phyloP scores from a whole-genome alignment of 371 early-diverging fungal genomes.

The Actinomortierella ambigua region DNA sequence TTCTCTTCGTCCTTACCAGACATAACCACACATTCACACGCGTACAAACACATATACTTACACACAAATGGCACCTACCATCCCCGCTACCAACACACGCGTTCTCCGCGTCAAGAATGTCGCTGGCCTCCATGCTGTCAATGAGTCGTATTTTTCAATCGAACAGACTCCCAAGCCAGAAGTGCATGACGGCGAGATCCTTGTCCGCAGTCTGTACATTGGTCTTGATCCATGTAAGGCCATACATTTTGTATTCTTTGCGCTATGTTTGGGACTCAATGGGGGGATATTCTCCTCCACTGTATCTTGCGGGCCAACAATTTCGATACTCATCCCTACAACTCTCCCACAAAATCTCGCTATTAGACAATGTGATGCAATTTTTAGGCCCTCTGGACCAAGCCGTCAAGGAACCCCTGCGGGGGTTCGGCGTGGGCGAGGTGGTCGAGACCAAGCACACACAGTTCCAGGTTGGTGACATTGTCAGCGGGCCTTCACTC shows the following conservation, averaged over 20 bases:
- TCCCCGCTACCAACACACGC: constrained; percentile 15
- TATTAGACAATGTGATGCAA: constrained; percentile 50
- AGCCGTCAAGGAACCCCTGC: constrained; percentile 57
- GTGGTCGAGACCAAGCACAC: constrained; percentile 62
- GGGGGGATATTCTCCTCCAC: too few species aligned
- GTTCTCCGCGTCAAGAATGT: constrained; percentile 20
- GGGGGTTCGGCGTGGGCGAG: constrained; percentile 60
- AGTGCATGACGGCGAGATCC: constrained; percentile 48
- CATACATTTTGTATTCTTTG: not conserved
- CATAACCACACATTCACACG: too few species aligned
- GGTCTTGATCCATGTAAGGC: constrained; percentile 56
- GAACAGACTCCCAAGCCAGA: constrained; percentile 3
- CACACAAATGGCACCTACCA: too few species aligned
- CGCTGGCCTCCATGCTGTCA: too few species aligned
- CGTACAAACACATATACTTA: too few species aligned
- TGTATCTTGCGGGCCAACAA: too few species aligned
- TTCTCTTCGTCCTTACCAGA: too few species aligned
- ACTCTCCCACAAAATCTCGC: too few species aligned
- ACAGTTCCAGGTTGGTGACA: constrained; percentile 62
- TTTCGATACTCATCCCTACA: too few species aligned
- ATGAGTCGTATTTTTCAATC: constrained; percentile 22
- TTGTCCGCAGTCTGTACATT: constrained; percentile 60
- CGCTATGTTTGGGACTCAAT: too few species aligned
- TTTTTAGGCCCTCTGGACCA: constrained; percentile 58
- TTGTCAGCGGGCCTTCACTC: constrained; percentile 58